Conservation (phyloP, 768 basidiomycete species). For the Asterophora lycoperdoides region DNA sequence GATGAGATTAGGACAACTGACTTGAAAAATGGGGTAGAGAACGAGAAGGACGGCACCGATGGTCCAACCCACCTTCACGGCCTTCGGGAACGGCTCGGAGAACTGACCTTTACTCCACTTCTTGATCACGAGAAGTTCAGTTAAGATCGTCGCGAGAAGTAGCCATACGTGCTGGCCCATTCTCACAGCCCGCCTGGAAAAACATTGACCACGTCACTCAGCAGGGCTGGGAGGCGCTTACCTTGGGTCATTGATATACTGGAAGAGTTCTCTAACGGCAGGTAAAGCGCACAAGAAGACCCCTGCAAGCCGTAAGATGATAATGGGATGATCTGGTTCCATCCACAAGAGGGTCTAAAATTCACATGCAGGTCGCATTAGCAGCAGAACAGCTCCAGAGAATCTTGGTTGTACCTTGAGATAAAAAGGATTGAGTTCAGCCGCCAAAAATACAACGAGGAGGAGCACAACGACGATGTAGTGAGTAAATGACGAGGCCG, state of each 20-base stretch:
- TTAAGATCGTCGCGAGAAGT: slow-evolving; percentile 78
- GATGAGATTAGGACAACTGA: slow-evolving; percentile 29
- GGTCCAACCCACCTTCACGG: slow-evolving; percentile 66
- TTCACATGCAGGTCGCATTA: slow-evolving; percentile 1
- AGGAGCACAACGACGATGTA: slow-evolving; percentile 73
- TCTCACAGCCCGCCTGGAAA: slow-evolving; percentile 64
- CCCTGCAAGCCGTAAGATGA: slow-evolving; percentile 66
- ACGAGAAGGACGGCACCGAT: slow-evolving; percentile 54
- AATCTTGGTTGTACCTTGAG: slow-evolving; percentile 53
- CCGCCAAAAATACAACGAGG: slow-evolving; percentile 74
- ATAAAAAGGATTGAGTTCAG: slow-evolving; percentile 86
- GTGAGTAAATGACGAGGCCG: slow-evolving; percentile 66
- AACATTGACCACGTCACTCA: slow-evolving; percentile 1
- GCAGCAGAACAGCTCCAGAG: background rate
- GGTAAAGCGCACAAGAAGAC: slow-evolving; percentile 87
- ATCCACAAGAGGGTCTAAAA: slow-evolving; percentile 67
- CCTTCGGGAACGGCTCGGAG: slow-evolving; percentile 53
- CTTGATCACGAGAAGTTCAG: slow-evolving; percentile 73
- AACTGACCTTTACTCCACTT: slow-evolving; percentile 83
- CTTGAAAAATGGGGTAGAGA: slow-evolving; percentile 66
- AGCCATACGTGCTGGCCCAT: slow-evolving; percentile 92
- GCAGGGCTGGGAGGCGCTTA: slow-evolving; percentile 24
- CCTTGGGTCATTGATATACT: slow-evolving; percentile 81
- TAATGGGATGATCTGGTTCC: slow-evolving; percentile 85
- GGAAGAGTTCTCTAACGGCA: slow-evolving; percentile 78